Evolutionary conservation across 2,329 filamentous ascomycete genomes (phyloP).

Genomic region (Thelonectria blattea): DNA sequence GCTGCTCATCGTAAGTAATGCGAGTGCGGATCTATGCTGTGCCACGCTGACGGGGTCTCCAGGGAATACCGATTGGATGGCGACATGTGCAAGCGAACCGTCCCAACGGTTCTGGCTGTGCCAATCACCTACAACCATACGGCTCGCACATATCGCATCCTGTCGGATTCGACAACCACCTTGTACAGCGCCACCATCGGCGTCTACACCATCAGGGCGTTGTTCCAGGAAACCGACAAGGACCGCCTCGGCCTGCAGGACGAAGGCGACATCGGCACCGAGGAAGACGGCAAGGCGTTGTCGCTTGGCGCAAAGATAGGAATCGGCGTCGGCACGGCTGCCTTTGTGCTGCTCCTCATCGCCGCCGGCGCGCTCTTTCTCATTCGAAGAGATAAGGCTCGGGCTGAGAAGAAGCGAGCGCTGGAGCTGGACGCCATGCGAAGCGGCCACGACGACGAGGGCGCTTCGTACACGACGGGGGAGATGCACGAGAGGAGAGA

Average conservation of each 20-base stretch:
- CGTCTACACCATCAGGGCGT: slow-evolving; percentile 45
- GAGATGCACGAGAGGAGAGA: slow-evolving; percentile 24
- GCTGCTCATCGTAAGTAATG: slow-evolving; percentile 49
- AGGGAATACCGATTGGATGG: slow-evolving; percentile 46
- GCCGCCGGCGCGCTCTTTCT: slow-evolving; percentile 36
- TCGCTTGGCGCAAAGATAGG: slow-evolving; percentile 43
- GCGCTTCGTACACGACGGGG: slow-evolving; percentile 25
- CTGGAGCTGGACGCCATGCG: slow-evolving; percentile 36
- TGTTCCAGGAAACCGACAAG: slow-evolving; percentile 47
- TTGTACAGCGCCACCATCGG: slow-evolving; percentile 46
- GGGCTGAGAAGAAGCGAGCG: slow-evolving; percentile 26
- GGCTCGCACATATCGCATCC: slow-evolving; percentile 43
- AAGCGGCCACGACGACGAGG: slow-evolving; percentile 17
- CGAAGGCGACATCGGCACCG: slow-evolving; percentile 39
- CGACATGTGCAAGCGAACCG: slow-evolving; percentile 43
- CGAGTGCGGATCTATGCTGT: not conserved
- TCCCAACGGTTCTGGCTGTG: slow-evolving; percentile 45
- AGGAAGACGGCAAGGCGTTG: slow-evolving; percentile 27
- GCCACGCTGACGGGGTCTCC: slow-evolving; percentile 22
- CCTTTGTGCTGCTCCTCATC: slow-evolving; percentile 40
- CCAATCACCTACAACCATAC: slow-evolving; percentile 46
- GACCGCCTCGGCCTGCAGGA: slow-evolving; percentile 43
- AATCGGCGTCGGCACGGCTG: slow-evolving; percentile 43
- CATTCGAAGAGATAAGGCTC: slow-evolving; percentile 32
- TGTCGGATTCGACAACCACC: slow-evolving; percentile 46